Conservation (phyloP, 192 early-diverging fungal genomes). For the Radiomyces spectabilis region DNA sequence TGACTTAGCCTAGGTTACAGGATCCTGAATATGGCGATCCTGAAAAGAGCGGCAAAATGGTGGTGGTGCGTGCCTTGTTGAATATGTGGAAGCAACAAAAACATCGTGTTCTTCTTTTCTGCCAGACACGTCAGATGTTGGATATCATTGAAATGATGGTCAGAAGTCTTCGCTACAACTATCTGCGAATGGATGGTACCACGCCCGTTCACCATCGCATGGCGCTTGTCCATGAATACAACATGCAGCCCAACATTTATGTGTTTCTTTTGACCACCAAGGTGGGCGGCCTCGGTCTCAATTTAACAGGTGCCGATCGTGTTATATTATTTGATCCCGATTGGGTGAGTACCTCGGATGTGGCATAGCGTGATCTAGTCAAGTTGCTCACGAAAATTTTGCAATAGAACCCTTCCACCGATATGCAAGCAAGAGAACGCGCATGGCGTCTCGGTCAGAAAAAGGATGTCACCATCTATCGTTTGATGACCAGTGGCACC, state of each 20-base stretch:
- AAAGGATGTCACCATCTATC: conserved; percentile 81
- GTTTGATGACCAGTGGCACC: conserved; percentile 91
- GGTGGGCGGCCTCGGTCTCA: conserved; percentile 93
- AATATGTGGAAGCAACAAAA: conserved; percentile 80
- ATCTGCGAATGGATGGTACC: conserved; percentile 91
- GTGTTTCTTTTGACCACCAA: conserved; percentile 96
- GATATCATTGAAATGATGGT: conserved; percentile 87
- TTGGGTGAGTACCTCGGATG: conserved; percentile 48
- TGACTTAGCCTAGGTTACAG: no score
- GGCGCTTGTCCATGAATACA: conserved; percentile 85
- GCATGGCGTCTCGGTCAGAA: conserved; percentile 94
- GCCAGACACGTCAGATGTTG: conserved; percentile 90
- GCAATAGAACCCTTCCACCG: conserved; percentile 81
- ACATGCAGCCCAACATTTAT: conserved; percentile 52
- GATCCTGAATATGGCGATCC: conserved; percentile 56
- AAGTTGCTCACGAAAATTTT: not conserved
- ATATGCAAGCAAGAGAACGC: conserved; percentile 91
- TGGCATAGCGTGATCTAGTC: not conserved
- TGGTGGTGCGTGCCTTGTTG: conserved; percentile 78
- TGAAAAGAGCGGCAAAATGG: conserved; percentile 77
- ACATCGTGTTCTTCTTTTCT: conserved; percentile 87
- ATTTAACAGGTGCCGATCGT: conserved; percentile 90
- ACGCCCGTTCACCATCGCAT: conserved; percentile 87
- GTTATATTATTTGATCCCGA: conserved; percentile 96
- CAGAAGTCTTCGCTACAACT: conserved; percentile 43